A percentile compares a stretch with the other conserved stretches of the same genome.
These are phyloP conservation scores for Hericium rajendrae DNA, from an alignment of 768 basidiomycete species.

Conservation along the genomic window DNA sequence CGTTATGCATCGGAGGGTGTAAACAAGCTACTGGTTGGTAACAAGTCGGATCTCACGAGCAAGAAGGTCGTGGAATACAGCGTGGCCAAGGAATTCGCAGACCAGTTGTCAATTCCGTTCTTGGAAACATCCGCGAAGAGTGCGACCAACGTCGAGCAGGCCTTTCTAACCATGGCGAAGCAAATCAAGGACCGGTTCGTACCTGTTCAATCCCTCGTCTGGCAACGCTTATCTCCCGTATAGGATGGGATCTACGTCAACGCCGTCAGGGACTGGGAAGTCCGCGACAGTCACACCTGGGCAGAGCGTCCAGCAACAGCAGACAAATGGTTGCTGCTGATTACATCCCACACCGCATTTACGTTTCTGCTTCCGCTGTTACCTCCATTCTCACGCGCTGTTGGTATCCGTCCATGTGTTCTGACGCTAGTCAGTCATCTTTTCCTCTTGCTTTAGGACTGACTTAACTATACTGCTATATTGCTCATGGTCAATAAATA, in stretches of 20 bases:
- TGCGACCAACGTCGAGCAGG: slow-evolving; percentile 97
- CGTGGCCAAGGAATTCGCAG: slow-evolving; percentile 91
- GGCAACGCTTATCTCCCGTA: background rate
- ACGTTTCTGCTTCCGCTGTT: background rate
- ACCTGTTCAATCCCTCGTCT: background rate
- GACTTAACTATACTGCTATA: too few relatives aligned
- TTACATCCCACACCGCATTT: background rate
- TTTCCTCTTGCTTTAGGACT: too few relatives aligned
- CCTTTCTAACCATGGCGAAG: slow-evolving; percentile 98
- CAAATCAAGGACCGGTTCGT: slow-evolving; percentile 85
- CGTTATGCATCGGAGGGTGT: slow-evolving; percentile 97
- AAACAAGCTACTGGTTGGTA: slow-evolving; percentile 96
- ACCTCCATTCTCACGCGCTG: too few relatives aligned
- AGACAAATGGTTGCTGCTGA: slow-evolving; percentile 74
- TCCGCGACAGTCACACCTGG: slow-evolving; percentile 79
- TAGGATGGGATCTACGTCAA: slow-evolving; percentile 80
- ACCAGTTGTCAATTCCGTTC: slow-evolving; percentile 90
- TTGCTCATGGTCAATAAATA: background rate
- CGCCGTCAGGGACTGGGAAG: slow-evolving; percentile 67
- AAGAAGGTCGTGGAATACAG: slow-evolving; percentile 93
- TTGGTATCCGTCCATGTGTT: too few relatives aligned
- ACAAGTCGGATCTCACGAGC: slow-evolving; percentile 96
- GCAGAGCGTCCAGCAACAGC: slow-evolving; percentile 71
- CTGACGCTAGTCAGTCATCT: too few relatives aligned
- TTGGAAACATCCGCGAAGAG: slow-evolving; percentile 99